Conservation (phyloP, 192 early-diverging fungal genomes). For the Coemansia sp. region DNA sequence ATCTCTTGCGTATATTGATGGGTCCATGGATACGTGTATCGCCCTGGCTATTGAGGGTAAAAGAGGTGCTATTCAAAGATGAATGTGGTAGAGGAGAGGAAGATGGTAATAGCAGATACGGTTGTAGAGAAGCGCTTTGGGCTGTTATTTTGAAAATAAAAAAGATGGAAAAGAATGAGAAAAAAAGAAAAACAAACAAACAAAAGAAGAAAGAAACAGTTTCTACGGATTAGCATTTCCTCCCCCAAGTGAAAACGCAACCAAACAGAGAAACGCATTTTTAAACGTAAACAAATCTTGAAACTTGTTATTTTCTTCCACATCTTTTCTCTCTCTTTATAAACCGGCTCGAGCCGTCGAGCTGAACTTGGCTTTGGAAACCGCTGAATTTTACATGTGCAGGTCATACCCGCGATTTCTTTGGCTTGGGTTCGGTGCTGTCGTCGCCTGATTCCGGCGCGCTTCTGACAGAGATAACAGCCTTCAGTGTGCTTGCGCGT, state of each 20-base stretch:
- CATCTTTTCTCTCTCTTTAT: no score
- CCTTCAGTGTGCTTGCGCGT: slow-evolving; percentile 34
- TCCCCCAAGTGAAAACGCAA: neutral
- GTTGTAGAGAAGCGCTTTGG: neutral
- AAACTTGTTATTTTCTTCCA: slow-evolving; percentile 3
- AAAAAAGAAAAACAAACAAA: neutral
- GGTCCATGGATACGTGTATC: neutral
- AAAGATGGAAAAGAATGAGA: neutral
- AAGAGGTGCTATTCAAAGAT: neutral
- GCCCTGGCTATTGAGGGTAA: neutral
- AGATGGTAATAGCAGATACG: neutral
- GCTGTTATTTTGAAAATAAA: neutral
- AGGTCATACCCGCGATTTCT: slow-evolving; percentile 1
- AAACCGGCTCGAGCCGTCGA: no score
- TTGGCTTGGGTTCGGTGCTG: slow-evolving; percentile 11
- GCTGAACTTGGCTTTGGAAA: no score
- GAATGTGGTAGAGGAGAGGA: neutral
- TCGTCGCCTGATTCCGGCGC: neutral
- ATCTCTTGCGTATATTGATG: slow-evolving; percentile 1
- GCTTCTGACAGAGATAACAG: slow-evolving; percentile 19
- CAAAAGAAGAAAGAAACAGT: neutral
- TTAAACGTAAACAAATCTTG: neutral
- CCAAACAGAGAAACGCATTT: neutral
- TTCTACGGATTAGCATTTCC: neutral
- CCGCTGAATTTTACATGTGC: no score